Evolutionary conservation across 176 grass and related monocot species (phyloP).

Genomic region (Pontederia paniculata): DNA sequence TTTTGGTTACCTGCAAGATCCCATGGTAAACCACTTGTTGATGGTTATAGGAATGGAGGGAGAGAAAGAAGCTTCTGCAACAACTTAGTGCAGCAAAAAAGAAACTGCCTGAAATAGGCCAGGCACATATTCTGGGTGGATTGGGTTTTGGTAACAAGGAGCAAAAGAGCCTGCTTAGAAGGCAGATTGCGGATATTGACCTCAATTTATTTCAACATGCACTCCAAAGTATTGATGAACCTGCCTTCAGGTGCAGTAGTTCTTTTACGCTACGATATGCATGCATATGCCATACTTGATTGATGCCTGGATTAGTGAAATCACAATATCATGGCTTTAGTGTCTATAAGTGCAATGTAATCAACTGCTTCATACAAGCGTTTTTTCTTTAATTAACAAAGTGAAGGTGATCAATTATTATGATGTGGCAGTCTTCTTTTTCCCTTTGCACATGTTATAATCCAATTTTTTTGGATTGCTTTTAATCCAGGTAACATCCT

Average conservation of each 20-base stretch:
- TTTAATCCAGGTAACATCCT: too few relatives aligned
- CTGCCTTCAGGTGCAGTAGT: slow-evolving; percentile 33
- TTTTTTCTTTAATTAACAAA: too few relatives aligned
- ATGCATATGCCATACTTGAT: too few relatives aligned
- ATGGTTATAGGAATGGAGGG: slow-evolving; percentile 72
- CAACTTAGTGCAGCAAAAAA: slow-evolving; percentile 61
- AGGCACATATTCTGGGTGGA: slow-evolving; percentile 72
- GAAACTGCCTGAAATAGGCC: slow-evolving; percentile 60
- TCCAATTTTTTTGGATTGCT: too few relatives aligned
- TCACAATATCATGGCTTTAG: too few relatives aligned
- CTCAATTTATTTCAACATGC: slow-evolving; percentile 71
- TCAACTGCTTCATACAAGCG: too few relatives aligned
- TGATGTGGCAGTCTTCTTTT: too few relatives aligned
- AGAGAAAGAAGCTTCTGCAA: slow-evolving; percentile 69
- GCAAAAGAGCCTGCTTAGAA: slow-evolving; percentile 60
- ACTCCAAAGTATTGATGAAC: slow-evolving; percentile 48
- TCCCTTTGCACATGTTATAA: too few relatives aligned
- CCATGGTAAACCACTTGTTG: neutral
- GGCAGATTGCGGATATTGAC: slow-evolving; percentile 67
- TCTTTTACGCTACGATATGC: neutral
- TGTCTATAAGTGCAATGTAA: too few relatives aligned
- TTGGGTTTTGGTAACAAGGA: slow-evolving; percentile 53
- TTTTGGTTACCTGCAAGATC: too few relatives aligned
- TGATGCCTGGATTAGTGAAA: neutral
- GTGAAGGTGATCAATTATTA: too few relatives aligned